These are phyloP conservation scores for Fragilaria crotonensis DNA, from an alignment of 108 stramenopile genomes.

Conservation along the genomic window DNA sequence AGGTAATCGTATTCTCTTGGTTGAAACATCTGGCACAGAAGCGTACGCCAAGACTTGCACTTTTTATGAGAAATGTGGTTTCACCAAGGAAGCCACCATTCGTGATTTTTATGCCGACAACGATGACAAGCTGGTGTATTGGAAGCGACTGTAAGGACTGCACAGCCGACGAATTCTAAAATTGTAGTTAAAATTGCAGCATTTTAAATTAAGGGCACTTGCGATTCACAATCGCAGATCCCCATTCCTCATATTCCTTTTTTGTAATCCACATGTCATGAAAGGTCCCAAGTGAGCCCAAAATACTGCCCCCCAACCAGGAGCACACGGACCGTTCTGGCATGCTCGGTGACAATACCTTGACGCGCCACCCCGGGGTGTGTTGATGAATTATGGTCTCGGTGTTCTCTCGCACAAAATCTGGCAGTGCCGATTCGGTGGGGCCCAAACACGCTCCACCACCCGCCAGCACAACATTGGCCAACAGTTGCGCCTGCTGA, in stretches of 20 bases:
- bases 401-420: conserved; percentile 67
- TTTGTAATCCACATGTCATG: conserved; percentile 96
- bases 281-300: conserved; percentile 96
- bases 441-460: conserved; percentile 76
- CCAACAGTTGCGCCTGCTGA: conserved; percentile 74
- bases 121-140: conserved; percentile 3
- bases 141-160: neutral
- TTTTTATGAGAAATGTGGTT: conserved; percentile 1
- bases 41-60: neutral
- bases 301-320: conserved; percentile 94
- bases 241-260: conserved; percentile 94
- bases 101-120: neutral
- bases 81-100: conserved; percentile 2
- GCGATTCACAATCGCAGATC: conserved; percentile 85
- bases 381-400: conserved; percentile 81
- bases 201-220: conserved; percentile 77
- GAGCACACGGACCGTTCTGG: conserved; percentile 66
- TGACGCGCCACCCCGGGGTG: conserved; percentile 85
- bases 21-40: neutral
- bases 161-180: neutral
- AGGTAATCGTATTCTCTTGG: neutral
- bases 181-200: neutral
- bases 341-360: conserved; percentile 62
- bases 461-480: conserved; percentile 77
- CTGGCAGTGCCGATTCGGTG: conserved; percentile 70